Evolutionary conservation across 306 rosid genomes (phyloP), one percentile per base, ranked within the genome.

Genomic region (Clitoria ternatea): DNA sequence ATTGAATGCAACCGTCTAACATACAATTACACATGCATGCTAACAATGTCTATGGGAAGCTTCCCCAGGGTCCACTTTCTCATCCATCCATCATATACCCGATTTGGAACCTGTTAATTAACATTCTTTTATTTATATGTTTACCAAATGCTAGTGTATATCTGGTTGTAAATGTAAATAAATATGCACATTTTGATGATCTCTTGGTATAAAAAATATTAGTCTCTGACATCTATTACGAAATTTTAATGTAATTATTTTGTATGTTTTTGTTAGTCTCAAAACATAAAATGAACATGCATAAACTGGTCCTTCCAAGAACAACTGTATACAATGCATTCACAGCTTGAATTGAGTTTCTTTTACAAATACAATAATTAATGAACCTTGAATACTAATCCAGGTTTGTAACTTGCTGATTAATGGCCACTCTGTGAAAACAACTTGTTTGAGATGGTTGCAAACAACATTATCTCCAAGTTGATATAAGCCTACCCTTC

Each of bases 381-480:
- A 44, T 57, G 69, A 72, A 72, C 74, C 69, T 79, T 66, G 4
- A 43, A 32, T 79, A 50, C 32, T 47, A 79, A 67, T 52, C 69
- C 70, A 71, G 61, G 66, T 75, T 39, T 63, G 8, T 66, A 80
- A 77, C 74, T 44, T 80, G 76, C 24, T 40, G 20, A 23, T 63
- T 7, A 20, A 15, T 30, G 8, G 6, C 10, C 33, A 30, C 60
- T 37, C 71, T 44, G 13, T 6, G 0, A 35, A 33, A 73, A 14
- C 60, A 49, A 61, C 55, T 61, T 33, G 61, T 40, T 52, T 35
- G 35, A 74, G 15, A 39, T 43, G 57, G 83, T 73, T 60, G 9
- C 79, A 59, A 79, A 60, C 33, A 79, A 79, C 76, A 79, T 79
- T 73, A 79, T 79, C 83, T 79, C 26, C 6, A 59, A 10, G 26